These are phyloP conservation scores for Neocucurbitaria cava DNA, from an alignment of 2,329 filamentous ascomycete species.

Conservation along the genomic window DNA sequence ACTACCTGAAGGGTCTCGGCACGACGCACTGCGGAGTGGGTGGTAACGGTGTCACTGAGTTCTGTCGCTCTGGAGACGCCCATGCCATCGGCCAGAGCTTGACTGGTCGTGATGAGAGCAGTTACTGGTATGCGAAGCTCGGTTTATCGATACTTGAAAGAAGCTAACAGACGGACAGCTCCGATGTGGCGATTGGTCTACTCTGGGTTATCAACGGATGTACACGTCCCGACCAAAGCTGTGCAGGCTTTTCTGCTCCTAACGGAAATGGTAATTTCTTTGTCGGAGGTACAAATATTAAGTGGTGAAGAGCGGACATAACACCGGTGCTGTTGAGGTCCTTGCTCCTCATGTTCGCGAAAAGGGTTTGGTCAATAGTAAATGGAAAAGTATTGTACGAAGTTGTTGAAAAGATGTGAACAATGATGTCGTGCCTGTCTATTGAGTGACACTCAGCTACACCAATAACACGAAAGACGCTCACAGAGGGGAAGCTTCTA, in stretches of 20 bases:
- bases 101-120: neutral
- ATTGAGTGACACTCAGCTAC: too few species aligned
- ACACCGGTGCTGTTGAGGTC: too few species aligned
- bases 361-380: too few species aligned
- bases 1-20: conserved; percentile 16
- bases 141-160: neutral
- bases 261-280: conserved; percentile 9
- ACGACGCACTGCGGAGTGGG: conserved; percentile 4
- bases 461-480: too few species aligned
- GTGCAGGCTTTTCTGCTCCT: conserved; percentile 9
- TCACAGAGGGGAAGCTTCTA: too few species aligned
- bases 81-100: neutral
- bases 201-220: conserved; percentile 14
- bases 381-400: too few species aligned
- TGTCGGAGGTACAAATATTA: conserved; percentile 7
- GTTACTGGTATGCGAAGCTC: neutral
- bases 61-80: conserved; percentile 1
- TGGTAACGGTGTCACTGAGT: neutral
- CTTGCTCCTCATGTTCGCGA: too few species aligned
- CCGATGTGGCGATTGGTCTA: conserved; percentile 10
- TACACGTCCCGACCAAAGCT: conserved; percentile 4
- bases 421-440: too few species aligned
- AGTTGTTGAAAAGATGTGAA: too few species aligned
- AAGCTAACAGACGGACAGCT: neutral
- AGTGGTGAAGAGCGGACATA: neutral